These are phyloP conservation scores for Fonsecaea multimorphosa DNA, from an alignment of 2,329 filamentous ascomycete genomes.

Conservation along the genomic window DNA sequence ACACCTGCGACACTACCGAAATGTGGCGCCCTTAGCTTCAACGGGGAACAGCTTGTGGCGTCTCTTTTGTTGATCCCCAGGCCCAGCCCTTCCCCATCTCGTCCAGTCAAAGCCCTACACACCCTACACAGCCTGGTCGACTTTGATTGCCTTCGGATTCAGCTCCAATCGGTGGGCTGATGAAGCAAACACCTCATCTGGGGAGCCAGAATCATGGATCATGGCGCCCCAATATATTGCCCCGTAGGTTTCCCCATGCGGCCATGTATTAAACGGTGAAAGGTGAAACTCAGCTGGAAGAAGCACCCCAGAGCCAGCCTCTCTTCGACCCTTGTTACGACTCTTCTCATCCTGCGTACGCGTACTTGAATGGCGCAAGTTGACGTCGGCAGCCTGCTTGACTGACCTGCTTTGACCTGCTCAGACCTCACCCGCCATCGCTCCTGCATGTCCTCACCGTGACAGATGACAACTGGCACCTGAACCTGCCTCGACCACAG, in stretches of 20 bases:
- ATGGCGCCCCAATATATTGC: not conserved
- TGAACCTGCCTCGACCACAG: not conserved
- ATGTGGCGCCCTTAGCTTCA: not conserved
- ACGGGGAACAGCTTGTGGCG: conserved; percentile 1
- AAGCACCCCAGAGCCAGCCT: not conserved
- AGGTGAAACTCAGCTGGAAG: not conserved
- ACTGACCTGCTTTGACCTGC: too few species aligned
- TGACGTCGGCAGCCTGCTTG: not conserved
- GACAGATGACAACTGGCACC: not conserved
- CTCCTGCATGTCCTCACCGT: not conserved
- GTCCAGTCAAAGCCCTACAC: not conserved
- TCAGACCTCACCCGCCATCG: not conserved
- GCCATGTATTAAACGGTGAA: not conserved
- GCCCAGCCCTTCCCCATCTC: not conserved
- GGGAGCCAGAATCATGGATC: not conserved
- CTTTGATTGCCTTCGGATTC: not conserved
- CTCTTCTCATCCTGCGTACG: not conserved
- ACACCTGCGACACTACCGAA: not conserved
- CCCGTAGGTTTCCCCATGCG: not conserved
- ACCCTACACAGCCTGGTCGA: not conserved
- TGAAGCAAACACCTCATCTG: not conserved
- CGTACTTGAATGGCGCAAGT: not conserved
- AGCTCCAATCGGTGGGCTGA: conserved; percentile 1
- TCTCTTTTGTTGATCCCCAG: not conserved
- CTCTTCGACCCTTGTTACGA: not conserved